These are phyloP conservation scores for Knoxdaviesia capensis DNA, from an alignment of 2,329 filamentous ascomycete species.

Conservation along the genomic window DNA sequence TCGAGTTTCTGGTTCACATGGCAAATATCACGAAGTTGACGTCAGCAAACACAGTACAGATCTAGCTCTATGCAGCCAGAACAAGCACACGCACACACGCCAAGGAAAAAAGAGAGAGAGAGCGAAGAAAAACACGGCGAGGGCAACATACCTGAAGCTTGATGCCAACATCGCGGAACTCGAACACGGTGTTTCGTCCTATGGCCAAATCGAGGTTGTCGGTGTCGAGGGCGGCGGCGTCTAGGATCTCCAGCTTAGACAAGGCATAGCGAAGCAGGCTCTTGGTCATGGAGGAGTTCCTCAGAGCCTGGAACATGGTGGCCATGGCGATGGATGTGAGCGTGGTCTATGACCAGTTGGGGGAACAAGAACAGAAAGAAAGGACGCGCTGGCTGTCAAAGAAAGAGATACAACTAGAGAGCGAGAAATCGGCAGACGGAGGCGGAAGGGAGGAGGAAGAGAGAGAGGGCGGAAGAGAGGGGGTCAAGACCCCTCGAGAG, in stretches of 20 bases:
- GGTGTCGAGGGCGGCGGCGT: conserved; percentile 68
- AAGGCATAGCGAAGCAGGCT: conserved; percentile 73
- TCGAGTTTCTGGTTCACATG: conserved; percentile 47
- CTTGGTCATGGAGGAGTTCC: conserved; percentile 63
- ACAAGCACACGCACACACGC: neutral
- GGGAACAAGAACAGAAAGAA: neutral
- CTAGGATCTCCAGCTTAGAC: conserved; percentile 65
- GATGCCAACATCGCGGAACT: conserved; percentile 71
- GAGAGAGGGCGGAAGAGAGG: too few species aligned
- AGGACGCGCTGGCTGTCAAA: too few species aligned
- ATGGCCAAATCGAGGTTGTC: conserved; percentile 70
- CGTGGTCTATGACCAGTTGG: neutral
- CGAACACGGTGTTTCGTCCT: conserved; percentile 64
- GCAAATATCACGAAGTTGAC: too few species aligned
- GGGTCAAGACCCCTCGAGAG: too few species aligned
- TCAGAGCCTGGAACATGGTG: conserved; percentile 46
- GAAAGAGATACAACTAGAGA: too few species aligned
- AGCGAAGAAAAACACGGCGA: neutral
- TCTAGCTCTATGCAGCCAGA: conserved; percentile 2
- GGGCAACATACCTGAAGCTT: conserved; percentile 44
- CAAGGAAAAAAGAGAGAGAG: neutral
- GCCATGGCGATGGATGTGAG: too few species aligned
- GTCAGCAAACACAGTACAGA: too few species aligned
- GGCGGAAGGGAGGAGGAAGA: too few species aligned
- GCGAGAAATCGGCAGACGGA: too few species aligned